These are phyloP conservation scores for Jacaranda copaia DNA, from an alignment of 257 asterid genomes.

Conservation along the genomic window DNA sequence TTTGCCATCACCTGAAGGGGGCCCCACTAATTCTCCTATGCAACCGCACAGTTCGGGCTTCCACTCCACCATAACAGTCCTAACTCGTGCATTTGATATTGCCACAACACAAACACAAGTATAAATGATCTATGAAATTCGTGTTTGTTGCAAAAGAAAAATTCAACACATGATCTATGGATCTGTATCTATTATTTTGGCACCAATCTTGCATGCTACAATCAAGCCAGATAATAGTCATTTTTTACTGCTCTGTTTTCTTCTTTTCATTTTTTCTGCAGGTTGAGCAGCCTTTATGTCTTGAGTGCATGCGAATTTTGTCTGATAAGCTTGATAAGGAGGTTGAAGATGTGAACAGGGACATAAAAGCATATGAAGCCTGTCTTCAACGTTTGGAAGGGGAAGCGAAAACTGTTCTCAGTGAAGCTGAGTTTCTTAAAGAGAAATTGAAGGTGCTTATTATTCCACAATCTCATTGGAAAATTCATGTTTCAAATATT, in stretches of 20 bases:
- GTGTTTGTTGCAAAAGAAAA: constrained; percentile 23
- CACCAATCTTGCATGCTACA: not conserved
- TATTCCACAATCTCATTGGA: constrained; percentile 32
- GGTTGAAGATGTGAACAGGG: constrained; percentile 90
- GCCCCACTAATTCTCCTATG: constrained; percentile 46
- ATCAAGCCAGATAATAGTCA: not conserved
- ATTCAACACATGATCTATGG: not conserved
- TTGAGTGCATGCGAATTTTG: constrained; percentile 94
- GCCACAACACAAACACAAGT: constrained; percentile 91
- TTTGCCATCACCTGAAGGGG: constrained; percentile 68
- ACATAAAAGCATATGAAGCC: constrained; percentile 84
- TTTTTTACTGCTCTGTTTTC: constrained; percentile 9
- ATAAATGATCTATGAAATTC: constrained; percentile 4
- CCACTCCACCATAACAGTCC: constrained; percentile 84
- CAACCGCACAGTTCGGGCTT: constrained; percentile 86
- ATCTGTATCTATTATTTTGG: constrained; percentile 5
- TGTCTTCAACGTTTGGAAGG: constrained; percentile 94
- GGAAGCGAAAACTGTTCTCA: constrained; percentile 81
- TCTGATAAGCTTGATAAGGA: constrained; percentile 98
- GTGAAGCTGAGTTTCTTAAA: constrained; percentile 89
- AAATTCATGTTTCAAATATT: not conserved
- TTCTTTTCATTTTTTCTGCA: constrained; percentile 37
- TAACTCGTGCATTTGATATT: constrained; percentile 92
- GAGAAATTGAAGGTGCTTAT: constrained; percentile 86
- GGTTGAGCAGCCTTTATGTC: constrained; percentile 97